Conservation (phyloP, 768 basidiomycete species). For the Auricularia sp. region DNA sequence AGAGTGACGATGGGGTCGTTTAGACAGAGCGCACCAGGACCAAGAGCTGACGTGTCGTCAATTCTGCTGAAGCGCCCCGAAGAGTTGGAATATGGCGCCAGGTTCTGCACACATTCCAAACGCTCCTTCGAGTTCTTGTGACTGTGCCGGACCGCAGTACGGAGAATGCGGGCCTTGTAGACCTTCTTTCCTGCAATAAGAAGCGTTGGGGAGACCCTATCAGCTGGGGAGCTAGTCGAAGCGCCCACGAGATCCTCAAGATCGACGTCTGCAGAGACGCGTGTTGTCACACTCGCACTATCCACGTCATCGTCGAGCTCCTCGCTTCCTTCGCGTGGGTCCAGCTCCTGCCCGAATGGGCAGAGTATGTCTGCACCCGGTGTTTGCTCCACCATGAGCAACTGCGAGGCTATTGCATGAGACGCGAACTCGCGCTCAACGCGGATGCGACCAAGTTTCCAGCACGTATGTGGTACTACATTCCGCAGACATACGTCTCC, state of each 20-base stretch:
- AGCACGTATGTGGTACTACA: conserved; percentile 13
- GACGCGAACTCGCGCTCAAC: not conserved
- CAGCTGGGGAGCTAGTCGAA: not conserved
- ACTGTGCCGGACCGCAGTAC: not conserved
- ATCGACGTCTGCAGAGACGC: not conserved
- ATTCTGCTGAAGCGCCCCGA: not conserved
- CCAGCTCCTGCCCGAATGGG: not conserved
- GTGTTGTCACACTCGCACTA: not conserved
- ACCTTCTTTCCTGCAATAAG: not conserved
- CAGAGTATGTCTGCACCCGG: not conserved
- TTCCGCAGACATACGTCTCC: conserved; percentile 21
- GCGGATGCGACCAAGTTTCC: not conserved
- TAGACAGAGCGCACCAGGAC: not conserved
- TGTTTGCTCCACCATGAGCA: not conserved
- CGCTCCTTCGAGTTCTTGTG: not conserved
- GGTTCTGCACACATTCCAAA: not conserved
- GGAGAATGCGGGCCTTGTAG: not conserved
- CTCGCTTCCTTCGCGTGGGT: not conserved
- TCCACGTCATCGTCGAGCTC: not conserved
- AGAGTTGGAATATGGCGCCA: not conserved
- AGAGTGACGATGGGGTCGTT: not conserved
- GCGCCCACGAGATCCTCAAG: not conserved
- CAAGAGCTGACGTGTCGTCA: not conserved
- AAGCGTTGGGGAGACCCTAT: not conserved
- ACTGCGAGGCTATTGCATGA: not conserved